A percentile compares a stretch with the other conserved stretches of the same genome.
Evolutionary conservation across 108 stramenopile genomes (phyloP).

Genomic region (Cylindrotheca fusiformis): DNA sequence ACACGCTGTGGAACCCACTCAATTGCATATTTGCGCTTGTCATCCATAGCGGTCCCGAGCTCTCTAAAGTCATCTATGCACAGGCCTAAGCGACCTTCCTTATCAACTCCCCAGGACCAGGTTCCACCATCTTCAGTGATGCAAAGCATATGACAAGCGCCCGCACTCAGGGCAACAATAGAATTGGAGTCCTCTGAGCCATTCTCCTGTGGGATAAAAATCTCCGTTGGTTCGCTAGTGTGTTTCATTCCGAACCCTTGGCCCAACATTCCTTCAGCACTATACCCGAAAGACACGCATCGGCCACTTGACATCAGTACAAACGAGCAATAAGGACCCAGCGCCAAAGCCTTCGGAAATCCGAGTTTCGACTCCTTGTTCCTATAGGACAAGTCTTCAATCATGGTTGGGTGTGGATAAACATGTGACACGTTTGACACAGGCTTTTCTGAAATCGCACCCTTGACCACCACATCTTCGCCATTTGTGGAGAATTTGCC

Average conservation of each 20-base stretch:
- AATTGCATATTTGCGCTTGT: constrained; percentile 12
- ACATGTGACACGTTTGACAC: constrained; percentile 24
- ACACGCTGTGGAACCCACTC: constrained; percentile 36
- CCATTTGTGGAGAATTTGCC: constrained; percentile 33
- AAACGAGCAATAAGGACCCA: constrained; percentile 70
- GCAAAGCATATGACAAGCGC: constrained; percentile 58
- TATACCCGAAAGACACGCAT: constrained; percentile 64
- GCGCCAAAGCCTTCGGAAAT: constrained; percentile 49
- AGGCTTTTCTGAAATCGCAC: constrained; percentile 16
- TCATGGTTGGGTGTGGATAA: constrained; percentile 31
- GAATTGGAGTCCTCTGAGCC: constrained; percentile 4
- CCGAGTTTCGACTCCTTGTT: constrained; percentile 19
- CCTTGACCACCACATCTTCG: constrained; percentile 19
- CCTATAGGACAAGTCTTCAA: constrained; percentile 30
- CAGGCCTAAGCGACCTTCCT: constrained; percentile 26
- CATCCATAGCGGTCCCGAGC: constrained; percentile 10
- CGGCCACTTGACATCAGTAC: constrained; percentile 61
- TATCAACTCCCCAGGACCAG: constrained; percentile 58
- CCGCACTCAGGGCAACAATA: constrained; percentile 54
- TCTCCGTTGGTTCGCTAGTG: constrained; percentile 40
- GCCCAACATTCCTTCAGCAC: constrained; percentile 69
- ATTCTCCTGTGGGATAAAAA: constrained; percentile 33
- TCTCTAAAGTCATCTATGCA: constrained; percentile 22
- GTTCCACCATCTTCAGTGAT: constrained; percentile 39
- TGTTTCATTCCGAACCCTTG: constrained; percentile 34